Base-by-base conservation (phyloP, 306 rosid genomes). In the Cicer arietinum region DNA sequence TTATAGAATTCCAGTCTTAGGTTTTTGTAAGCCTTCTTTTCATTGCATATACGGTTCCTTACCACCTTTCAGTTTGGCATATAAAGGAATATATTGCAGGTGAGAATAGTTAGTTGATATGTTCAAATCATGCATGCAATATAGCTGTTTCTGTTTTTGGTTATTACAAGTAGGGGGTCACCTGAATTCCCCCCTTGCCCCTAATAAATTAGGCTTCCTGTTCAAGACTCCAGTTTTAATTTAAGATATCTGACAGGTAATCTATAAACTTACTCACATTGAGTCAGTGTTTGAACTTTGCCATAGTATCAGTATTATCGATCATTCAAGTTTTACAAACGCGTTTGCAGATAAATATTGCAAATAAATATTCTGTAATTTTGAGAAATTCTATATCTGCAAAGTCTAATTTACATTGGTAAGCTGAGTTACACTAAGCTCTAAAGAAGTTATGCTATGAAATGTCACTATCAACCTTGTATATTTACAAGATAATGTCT, bases 1-100 rank as follows among this genome's bases (percentile, higher is more conserved):
- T 39, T 53, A 43, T 83, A 77, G 82, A 80, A 73, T 80, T 80
- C 65, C 47, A 68, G 47, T 69, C 45, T 30, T 25, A 69, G 76
- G n/a, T 66, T 48, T 40, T 64, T 72, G 30, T 69, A 12, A 51
- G 41, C 76, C 48, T 57, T 63, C 42, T 37, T 52, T 79, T 50
- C 71, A 57, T 60, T 16, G 67, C 69, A 52, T 5, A 63, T 64
- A 18, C 44, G 64, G 73, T 35, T 75, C 63, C 71, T 70, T 52
- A 52, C 22, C 75, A 45, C 10, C 54, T 59, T 73, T 68, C 13
- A 73, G 59, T 82, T 44, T 20, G 83, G 83, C 57, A 60, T 35
- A 60, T 30, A 30, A 68, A 59, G 18, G 77, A 45, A 74, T 63
- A 44, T 13, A 18, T 9, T 60, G 69, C 71, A 66, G 30, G 43